phyloP scores from a whole-genome alignment of 345 rosid species.

The Populus tremula region DNA sequence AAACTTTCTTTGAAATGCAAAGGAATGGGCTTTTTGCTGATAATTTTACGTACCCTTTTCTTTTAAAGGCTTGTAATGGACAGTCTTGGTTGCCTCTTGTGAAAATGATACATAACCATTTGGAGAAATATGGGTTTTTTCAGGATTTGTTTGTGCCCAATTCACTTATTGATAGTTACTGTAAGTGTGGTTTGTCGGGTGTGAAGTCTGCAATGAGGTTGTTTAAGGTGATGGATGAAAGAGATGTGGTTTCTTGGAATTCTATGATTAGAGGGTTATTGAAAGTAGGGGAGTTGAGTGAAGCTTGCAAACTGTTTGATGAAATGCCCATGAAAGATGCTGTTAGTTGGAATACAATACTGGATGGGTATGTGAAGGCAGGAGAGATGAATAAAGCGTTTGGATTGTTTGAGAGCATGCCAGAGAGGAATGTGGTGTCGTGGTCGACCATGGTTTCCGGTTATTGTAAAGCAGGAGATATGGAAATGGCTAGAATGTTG shows the following conservation, averaged over 20 bases:
- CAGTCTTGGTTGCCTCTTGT: conserved; percentile 48
- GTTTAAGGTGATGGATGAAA: conserved; percentile 49
- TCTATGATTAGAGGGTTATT: conserved; percentile 64
- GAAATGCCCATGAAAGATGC: conserved; percentile 71
- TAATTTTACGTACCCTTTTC: conserved; percentile 81
- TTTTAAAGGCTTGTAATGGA: conserved; percentile 64
- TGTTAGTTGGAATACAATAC: conserved; percentile 77
- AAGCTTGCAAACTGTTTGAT: conserved; percentile 64
- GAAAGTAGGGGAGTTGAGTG: conserved; percentile 49
- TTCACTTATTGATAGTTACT: conserved; percentile 75
- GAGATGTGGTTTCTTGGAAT: conserved; percentile 82
- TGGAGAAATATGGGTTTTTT: conserved; percentile 64
- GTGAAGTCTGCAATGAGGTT: conserved; percentile 58
- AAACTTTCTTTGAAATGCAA: conserved; percentile 62
- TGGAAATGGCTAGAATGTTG: conserved; percentile 76
- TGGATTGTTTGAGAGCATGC: conserved; percentile 64
- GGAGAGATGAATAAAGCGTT: conserved; percentile 66
- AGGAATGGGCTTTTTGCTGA: conserved; percentile 50
- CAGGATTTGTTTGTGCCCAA: conserved; percentile 81
- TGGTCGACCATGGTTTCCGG: conserved; percentile 84
- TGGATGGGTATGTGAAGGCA: conserved; percentile 76
- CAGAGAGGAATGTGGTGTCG: conserved; percentile 73
- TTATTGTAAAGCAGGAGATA: conserved; percentile 66
- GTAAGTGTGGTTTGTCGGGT: conserved; percentile 62
- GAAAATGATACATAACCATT: conserved; percentile 65